Conservation (phyloP, 2,329 filamentous ascomycete genomes). For the Penicillium sp. region DNA sequence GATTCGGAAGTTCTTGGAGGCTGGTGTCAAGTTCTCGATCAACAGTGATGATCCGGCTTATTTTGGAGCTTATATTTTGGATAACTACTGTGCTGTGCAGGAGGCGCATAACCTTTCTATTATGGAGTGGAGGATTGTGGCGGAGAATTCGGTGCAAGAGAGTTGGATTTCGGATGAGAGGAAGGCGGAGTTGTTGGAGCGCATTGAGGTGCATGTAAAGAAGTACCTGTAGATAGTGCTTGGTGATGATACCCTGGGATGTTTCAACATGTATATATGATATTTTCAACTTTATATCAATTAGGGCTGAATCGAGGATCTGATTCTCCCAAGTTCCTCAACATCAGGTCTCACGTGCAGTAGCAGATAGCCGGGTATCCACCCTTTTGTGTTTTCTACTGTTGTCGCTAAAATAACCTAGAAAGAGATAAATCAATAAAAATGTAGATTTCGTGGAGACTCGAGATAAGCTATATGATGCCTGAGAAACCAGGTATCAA, state of each 20-base stretch:
- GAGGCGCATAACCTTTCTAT: slow-evolving; percentile 64
- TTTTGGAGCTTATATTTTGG: slow-evolving; percentile 72
- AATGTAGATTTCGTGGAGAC: too few relatives aligned
- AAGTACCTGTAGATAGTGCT: slow-evolving; percentile 19
- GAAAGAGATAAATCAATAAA: too few relatives aligned
- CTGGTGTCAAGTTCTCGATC: slow-evolving; percentile 66
- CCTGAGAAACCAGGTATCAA: slow-evolving; percentile 7
- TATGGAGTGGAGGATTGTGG: slow-evolving; percentile 67
- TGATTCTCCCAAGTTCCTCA: background rate
- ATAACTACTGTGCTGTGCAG: slow-evolving; percentile 75
- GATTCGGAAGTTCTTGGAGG: slow-evolving; percentile 62
- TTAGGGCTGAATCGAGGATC: background rate
- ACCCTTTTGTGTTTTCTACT: too few relatives aligned
- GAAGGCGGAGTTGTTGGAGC: slow-evolving; percentile 57
- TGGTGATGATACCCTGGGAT: slow-evolving; percentile 22
- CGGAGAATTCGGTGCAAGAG: slow-evolving; percentile 60
- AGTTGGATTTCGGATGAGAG: slow-evolving; percentile 68
- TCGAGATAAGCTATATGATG: background rate
- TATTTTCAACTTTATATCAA: slow-evolving; percentile 9
- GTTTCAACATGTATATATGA: slow-evolving; percentile 22
- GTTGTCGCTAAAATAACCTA: too few relatives aligned
- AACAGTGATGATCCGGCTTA: slow-evolving; percentile 75
- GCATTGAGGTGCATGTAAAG: slow-evolving; percentile 34
- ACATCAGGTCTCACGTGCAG: background rate
- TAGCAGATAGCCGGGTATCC: too few relatives aligned